Base-by-base conservation (phyloP, 345 rosid species). In the Arabidopsis suecica region DNA sequence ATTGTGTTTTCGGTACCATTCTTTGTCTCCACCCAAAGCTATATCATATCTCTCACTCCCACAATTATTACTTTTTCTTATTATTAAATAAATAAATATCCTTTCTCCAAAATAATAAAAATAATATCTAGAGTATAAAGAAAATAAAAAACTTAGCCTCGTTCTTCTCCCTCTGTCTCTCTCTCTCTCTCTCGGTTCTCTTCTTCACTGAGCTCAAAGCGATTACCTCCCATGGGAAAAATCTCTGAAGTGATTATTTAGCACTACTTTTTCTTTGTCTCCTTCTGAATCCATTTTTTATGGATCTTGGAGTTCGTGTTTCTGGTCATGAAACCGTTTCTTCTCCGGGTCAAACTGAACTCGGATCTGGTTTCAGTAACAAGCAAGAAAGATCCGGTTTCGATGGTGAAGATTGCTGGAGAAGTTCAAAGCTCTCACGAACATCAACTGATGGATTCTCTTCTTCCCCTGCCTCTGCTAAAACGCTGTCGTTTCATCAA, bases 241-340 rank as follows among this genome's bases (percentile, higher is more conserved):
- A 78, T 75, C 80, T 73, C 79, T 14, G 53, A 58, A 69, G 60
- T 69, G 73, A 38, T 72, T 86, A 49, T 63, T 51, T 75, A 86
- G 83, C 50, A 38, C 56, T 20, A 7, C 54, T 49, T 18, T 23
- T 2, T 80, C 34, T 33, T 72, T 61, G 50, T 61, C 77, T 47
- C 70, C 48, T 62, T 61, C 37, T 83, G 32, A 4, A 65, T 71
- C 76, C 80, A 71, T 77, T 77, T 77, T 77, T 48, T 42, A 77
- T 88, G 93, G 91, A 88, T 83, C 86, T 87, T 66, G 89, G 84
- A 82, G 85, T 70, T 76, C 83, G 83, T 68, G 77, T 83, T 36
- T 64, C 84, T 64, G 80, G 85, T 69, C 69, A 65, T 71, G 85
- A 81, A 65, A 77, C 58, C 69, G 89, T 80, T 62, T 78, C 77